Conservation (phyloP, 1,284 basidiomycete species). For the Cutaneotrichosporon cutaneum region DNA sequence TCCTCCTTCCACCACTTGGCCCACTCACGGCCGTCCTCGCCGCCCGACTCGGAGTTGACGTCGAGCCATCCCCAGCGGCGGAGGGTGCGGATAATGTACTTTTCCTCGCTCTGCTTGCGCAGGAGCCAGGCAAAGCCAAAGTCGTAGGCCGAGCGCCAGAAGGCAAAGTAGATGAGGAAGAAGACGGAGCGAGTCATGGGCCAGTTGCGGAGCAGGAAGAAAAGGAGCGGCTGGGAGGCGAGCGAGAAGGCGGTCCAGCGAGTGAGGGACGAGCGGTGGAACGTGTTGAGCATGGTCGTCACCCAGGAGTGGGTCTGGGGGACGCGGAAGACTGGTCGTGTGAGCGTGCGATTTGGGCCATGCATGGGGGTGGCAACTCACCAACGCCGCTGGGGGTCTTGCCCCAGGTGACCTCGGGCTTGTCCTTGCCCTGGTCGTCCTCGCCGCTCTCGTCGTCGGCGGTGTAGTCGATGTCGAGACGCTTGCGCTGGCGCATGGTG, state of each 20-base stretch:
- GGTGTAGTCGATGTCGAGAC: conserved; percentile 11
- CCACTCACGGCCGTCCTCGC: conserved; percentile 62
- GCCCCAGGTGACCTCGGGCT: conserved; percentile 71
- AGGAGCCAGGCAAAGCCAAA: conserved; percentile 90
- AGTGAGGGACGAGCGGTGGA: conserved; percentile 88
- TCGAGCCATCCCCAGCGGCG: conserved; percentile 85
- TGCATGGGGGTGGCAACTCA: conserved; percentile 43
- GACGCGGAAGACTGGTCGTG: conserved; percentile 75
- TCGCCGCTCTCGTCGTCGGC: conserved; percentile 26
- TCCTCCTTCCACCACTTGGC: conserved; percentile 81
- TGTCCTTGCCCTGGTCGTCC: conserved; percentile 18
- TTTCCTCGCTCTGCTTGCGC: conserved; percentile 88
- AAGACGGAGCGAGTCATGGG: conserved; percentile 54
- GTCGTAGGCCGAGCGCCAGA: conserved; percentile 92
- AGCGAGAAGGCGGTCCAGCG: conserved; percentile 78
- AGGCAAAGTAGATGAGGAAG: conserved; percentile 64
- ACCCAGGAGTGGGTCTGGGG: conserved; percentile 94
- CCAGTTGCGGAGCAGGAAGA: conserved; percentile 62
- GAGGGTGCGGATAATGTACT: conserved; percentile 84
- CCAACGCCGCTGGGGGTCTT: conserved; percentile 81
- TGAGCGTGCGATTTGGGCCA: not conserved
- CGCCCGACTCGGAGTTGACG: conserved; percentile 45
- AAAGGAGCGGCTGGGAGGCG: conserved; percentile 74
- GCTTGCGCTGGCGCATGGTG: conserved; percentile 10
- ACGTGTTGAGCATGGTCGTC: conserved; percentile 83